Percentiles rank a stretch among this genome's conserved stretches.
phyloP scores from a whole-genome alignment of 768 basidiomycete species.

The Tubosaeta sp. region DNA sequence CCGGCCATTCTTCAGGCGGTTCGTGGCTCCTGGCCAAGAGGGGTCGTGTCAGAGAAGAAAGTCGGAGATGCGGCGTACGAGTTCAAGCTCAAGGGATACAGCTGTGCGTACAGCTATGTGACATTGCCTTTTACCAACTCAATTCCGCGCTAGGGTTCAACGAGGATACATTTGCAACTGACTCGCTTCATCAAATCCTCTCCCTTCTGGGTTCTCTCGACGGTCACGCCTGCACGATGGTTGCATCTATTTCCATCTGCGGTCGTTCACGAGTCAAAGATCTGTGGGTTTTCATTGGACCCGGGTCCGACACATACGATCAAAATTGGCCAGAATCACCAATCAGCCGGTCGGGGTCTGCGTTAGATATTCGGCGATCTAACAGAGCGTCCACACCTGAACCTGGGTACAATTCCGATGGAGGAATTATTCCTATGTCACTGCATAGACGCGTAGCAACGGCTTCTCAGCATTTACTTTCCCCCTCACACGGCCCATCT shows the following conservation, averaged over 20 bases:
- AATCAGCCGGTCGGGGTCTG: slow-evolving; percentile 33
- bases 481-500: slow-evolving; percentile 13
- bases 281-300: slow-evolving; percentile 72
- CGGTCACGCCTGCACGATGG: slow-evolving; percentile 59
- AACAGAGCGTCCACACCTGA: slow-evolving; percentile 32
- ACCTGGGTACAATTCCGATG: slow-evolving; percentile 21
- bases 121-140: slow-evolving; percentile 15
- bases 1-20: slow-evolving; percentile 81
- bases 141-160: slow-evolving; percentile 59
- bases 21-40: slow-evolving; percentile 73
- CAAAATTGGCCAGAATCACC: slow-evolving; percentile 33
- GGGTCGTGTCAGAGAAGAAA: slow-evolving; percentile 74
- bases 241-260: slow-evolving; percentile 69
- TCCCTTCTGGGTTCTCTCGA: slow-evolving; percentile 64
- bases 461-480: slow-evolving; percentile 24
- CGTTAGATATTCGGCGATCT: slow-evolving; percentile 34
- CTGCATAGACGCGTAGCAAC: slow-evolving; percentile 31
- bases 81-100: slow-evolving; percentile 79
- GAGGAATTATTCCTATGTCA: slow-evolving; percentile 23
- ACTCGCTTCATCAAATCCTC: slow-evolving; percentile 70
- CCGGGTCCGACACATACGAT: slow-evolving; percentile 33
- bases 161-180: slow-evolving; percentile 69
- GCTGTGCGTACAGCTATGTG: slow-evolving; percentile 45
- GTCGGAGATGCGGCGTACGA: slow-evolving; percentile 68
- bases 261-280: slow-evolving; percentile 71